These are phyloP conservation scores for Sclerotiophoma versabilis DNA, from an alignment of 2,329 filamentous ascomycete species.

Conservation along the genomic window DNA sequence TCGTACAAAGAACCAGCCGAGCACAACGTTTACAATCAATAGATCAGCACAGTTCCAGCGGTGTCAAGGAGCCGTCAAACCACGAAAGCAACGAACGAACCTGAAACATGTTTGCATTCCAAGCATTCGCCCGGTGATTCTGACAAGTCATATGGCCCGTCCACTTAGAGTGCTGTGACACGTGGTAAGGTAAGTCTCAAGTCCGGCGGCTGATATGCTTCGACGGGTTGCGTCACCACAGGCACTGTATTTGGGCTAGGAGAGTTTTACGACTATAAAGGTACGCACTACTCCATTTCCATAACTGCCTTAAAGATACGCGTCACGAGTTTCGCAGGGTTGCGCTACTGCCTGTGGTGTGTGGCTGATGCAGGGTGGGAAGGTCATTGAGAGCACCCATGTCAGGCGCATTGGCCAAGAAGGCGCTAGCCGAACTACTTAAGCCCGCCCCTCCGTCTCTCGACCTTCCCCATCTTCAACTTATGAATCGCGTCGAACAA, in stretches of 20 bases:
- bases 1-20: not conserved
- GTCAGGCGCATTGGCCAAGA: slow-evolving; percentile 15
- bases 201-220: slow-evolving; percentile 20
- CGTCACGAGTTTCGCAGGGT: slow-evolving; percentile 28
- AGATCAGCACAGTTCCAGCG: slow-evolving; percentile 7
- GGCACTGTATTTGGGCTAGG: not conserved
- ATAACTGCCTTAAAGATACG: not conserved
- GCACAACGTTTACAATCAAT: not conserved
- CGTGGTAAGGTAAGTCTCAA: slow-evolving; percentile 42
- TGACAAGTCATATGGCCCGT: slow-evolving; percentile 38
- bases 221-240: slow-evolving; percentile 13
- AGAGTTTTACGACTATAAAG: not conserved
- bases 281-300: not conserved
- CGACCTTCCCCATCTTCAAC: slow-evolving; percentile 41
- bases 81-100: slow-evolving; percentile 21
- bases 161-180: slow-evolving; percentile 37
- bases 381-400: slow-evolving; percentile 16
- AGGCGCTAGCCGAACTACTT: slow-evolving; percentile 30
- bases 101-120: slow-evolving; percentile 45
- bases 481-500: slow-evolving; percentile 44
- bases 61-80: slow-evolving; percentile 12
- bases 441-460: slow-evolving; percentile 39
- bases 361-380: slow-evolving; percentile 31
- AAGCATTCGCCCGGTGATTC: slow-evolving; percentile 31
- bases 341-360: slow-evolving; percentile 29